Base-by-base conservation (phyloP, 1,284 basidiomycete species). In the Fomitopsis schrenkii region DNA sequence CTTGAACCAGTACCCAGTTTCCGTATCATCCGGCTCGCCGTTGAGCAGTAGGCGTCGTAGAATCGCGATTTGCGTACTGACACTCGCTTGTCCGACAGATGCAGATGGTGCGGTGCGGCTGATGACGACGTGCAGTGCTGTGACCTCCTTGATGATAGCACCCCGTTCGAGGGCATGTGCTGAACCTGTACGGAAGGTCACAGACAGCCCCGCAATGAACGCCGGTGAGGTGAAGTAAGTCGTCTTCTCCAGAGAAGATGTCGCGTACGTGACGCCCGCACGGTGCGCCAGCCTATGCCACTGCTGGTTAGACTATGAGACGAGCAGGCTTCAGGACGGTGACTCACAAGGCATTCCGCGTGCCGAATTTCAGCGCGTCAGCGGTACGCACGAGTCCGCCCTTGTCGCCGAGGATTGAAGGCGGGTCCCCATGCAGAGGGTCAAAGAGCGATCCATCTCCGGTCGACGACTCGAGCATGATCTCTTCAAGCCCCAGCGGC, bases 121-220 rank as follows among this genome's bases (percentile, higher is more conserved):
- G 42, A 96, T 73, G 1, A 78, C 71, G 61, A 96, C 76, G 67
- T 95, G 93, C 28, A 96, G 72, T 0, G 93, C 93, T 0, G 85
- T 81, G 15, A 84, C 77, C 2, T 87, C 80, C 67, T 90, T 79
- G 44, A 91, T 75, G 42, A 97, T 77, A 0, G 94, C 91, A 1
- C 83, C 84, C 1, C 75, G 66, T 59, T 89, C 84, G n/a, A 95
- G 77, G 41, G 82, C 82, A 66, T 91, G 82, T 17, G 73, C 69
- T 0, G 89, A 86, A 0, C 85, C 84, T 0, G 80, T 79, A 14
- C 78, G 77, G 74, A 84, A 84, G 1, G 80, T 77, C 55, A 77
- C 77, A 5, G 80, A 82, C 28, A 85, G 70, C 8, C 85, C 86
- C 0, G 73, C 3, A 83, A 82, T 15, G 91, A 90, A 26, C 81